Base-by-base conservation (phyloP, 2,329 filamentous ascomycete species). In the Xylogone sp. region DNA sequence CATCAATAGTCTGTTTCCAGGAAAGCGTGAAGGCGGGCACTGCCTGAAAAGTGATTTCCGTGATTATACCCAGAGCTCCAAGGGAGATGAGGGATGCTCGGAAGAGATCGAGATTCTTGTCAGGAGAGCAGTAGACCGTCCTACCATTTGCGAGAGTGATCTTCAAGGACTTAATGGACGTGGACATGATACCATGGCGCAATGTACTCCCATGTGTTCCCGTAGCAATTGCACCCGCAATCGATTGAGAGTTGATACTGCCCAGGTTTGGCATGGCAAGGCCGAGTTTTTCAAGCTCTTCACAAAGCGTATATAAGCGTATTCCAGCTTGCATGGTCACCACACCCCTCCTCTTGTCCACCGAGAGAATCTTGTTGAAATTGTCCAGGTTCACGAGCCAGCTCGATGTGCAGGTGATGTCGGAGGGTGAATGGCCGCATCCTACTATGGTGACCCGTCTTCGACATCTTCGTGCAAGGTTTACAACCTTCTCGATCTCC, bases 351-450 rank as follows among this genome's bases (percentile, higher is more conserved):
- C 81, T 75, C 48, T 69, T 71, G 64, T 96, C 84, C 46, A 95
- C 76, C 7, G 83, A 78, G 46, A 96, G 66, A 24, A 97, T 79
- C 49, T 80, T 76, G 65, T 83, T 83, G 72, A 89, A 90, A 57
- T 87, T 79, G 74, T 99, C 94, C 55, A 99, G 82, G 68, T 97
- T 97, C 60, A 97, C 76, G 66, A 97, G 84, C 94, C 94, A 97
- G 57, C 88, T 89, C 16, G 89, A 94, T 4, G 92, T 96, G 71
- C 90, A 96, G 3, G 93, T 97, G 43, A 99, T 74, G 64, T 93
- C 87, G 57, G 88, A 95, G 7, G 93, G 94, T 50, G 92, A 97
- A 74, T 99, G 93, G 51, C 86, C 90, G 62, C 88, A 93, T 53
- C 94, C 93, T n/a, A 92, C 87, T 5, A 88, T 88, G 31, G 92